Conservation (phyloP, 1,284 basidiomycete species). For the Ustilago curta region DNA sequence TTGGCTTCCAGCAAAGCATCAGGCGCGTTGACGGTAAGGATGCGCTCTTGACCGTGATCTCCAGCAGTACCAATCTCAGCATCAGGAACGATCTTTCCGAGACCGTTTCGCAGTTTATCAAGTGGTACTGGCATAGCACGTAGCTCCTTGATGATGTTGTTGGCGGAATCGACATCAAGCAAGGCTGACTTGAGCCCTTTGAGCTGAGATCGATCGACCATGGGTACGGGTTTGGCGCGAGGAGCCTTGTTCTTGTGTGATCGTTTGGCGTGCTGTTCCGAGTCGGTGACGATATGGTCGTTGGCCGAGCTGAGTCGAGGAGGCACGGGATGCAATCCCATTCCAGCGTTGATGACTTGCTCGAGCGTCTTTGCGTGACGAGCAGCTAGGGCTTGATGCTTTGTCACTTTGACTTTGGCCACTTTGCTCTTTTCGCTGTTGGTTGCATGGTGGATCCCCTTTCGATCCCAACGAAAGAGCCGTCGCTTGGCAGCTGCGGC, state of each 20-base stretch:
- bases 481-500: slow-evolving; percentile 38
- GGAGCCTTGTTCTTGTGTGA: slow-evolving; percentile 39
- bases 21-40: slow-evolving; percentile 29
- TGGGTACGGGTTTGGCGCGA: slow-evolving; percentile 31
- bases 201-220: slow-evolving; percentile 47
- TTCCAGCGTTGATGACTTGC: slow-evolving; percentile 60
- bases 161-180: slow-evolving; percentile 54
- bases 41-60: slow-evolving; percentile 46
- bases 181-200: slow-evolving; percentile 57
- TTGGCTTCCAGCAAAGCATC: slow-evolving; percentile 19
- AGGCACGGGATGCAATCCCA: slow-evolving; percentile 44
- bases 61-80: slow-evolving; percentile 42
- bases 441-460: slow-evolving; percentile 38
- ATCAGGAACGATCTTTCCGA: slow-evolving; percentile 27
- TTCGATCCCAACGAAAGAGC: slow-evolving; percentile 46
- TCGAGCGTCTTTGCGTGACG: slow-evolving; percentile 61
- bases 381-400: slow-evolving; percentile 51
- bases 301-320: slow-evolving; percentile 24
- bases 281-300: neutral
- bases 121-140: slow-evolving; percentile 51
- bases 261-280: slow-evolving; percentile 7
- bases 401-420: slow-evolving; percentile 53
- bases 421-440: slow-evolving; percentile 31
- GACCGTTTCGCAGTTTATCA: slow-evolving; percentile 27
- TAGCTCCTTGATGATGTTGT: slow-evolving; percentile 61